Base-by-base conservation (phyloP, 352 stramenopile genomes). In the Pythium aphanidermatum region DNA sequence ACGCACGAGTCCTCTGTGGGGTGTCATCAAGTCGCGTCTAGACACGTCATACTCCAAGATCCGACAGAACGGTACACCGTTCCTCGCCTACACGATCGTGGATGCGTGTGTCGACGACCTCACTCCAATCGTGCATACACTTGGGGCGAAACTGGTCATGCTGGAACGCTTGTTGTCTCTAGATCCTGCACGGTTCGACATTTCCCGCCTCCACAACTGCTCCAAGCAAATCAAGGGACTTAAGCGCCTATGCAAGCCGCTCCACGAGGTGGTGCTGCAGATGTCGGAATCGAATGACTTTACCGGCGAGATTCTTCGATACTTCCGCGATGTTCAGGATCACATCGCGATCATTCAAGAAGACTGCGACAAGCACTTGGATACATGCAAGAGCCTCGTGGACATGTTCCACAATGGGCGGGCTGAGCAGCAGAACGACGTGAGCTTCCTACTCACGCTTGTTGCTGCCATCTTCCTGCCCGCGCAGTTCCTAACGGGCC, bases 281-380 rank as follows among this genome's bases (percentile, higher is more conserved):
- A 63, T 91, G 23, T 60, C 65, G 45, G 70, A 86, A 42, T 85
- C 78, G 19, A 68, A 79, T 20, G 64, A 87, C 44, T 91, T 90
- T 28, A 60, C 69, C 5, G 75, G 68, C 20, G 77, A 90, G 49
- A 86, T 82, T 20, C 33, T 78, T 27, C 63, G 78, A 9, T 95
- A 95, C 52, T 76, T 95, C 27, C 73, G 81, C 16, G 81, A 95
- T 33, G 79, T 95, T 21, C 81, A 93, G 29, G 83, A 95, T 48
- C 81, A 93, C 43, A 64, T 93, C 35, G 72, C 67, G 35, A 83
- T 88, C 36, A 70, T 92, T 8, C 71, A 86, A 17, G 77, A 90
- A 32, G 83, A 86, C 23, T 86, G 83, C 41, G 78, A 90, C 53
- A 80, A 79, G 37, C 75, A 90, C 36, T 42, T 93, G 55, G 77